Percentiles rank a stretch among this genome's conserved stretches.
Conservation (phyloP, 805 yeast genomes). For the Metschnikowia shivogae region DNA sequence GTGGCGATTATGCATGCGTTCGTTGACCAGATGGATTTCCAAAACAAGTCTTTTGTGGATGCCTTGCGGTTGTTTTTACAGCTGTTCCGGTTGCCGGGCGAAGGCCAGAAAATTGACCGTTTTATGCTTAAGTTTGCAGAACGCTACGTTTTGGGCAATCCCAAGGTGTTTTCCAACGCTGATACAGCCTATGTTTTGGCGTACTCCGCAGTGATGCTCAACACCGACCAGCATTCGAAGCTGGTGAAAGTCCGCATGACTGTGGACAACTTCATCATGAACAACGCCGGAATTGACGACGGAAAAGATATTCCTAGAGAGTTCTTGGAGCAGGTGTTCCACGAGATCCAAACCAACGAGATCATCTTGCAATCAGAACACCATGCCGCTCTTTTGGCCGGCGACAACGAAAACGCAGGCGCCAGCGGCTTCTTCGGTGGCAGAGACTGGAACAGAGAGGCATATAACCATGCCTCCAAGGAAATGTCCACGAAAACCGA, state of each 20-base stretch:
- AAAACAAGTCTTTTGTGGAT: constrained; percentile 65
- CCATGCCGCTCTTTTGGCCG: constrained; percentile 80
- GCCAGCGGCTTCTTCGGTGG: constrained; percentile 59
- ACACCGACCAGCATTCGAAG: constrained; percentile 89
- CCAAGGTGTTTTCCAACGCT: constrained; percentile 82
- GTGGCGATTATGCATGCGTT: constrained; percentile 88
- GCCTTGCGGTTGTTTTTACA: constrained; percentile 84
- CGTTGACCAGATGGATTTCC: constrained; percentile 82
- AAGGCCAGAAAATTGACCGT: constrained; percentile 95
- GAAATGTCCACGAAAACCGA: constrained; percentile 91
- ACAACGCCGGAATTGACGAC: constrained; percentile 90
- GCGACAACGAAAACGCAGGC: constrained; percentile 37
- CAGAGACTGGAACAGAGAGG: constrained; percentile 68
- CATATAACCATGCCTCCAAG: constrained; percentile 86
- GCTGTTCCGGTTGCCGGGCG: constrained; percentile 92
- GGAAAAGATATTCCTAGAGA: constrained; percentile 79
- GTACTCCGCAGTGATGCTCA: constrained; percentile 86
- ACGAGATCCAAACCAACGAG: constrained; percentile 79
- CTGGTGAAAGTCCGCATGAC: constrained; percentile 88
- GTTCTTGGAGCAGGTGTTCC: constrained; percentile 60
- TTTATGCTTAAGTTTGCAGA: constrained; percentile 97
- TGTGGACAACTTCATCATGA: constrained; percentile 75
- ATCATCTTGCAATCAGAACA: constrained; percentile 91
- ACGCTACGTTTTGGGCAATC: constrained; percentile 83
- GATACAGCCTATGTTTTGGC: constrained; percentile 92